Evolutionary conservation across 805 yeast genomes (phyloP).

Genomic region (Yamadazyma paraphyllophila): DNA sequence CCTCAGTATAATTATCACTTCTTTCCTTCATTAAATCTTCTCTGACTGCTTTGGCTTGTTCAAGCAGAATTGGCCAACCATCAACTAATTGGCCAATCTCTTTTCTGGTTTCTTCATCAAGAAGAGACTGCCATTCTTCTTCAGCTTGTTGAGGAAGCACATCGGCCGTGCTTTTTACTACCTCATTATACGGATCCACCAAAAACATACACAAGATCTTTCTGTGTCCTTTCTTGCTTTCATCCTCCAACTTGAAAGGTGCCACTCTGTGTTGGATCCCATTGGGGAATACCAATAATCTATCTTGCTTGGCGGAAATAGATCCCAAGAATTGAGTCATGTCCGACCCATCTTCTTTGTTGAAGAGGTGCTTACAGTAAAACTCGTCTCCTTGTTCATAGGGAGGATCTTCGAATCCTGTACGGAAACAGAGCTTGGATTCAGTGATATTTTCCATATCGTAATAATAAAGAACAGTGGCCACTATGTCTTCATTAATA

Average conservation of each 20-base stretch:
- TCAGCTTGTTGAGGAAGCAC: slow-evolving; percentile 39
- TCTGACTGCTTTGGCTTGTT: slow-evolving; percentile 26
- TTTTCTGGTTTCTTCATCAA: neutral
- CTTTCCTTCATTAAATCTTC: slow-evolving; percentile 33
- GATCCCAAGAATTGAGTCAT: slow-evolving; percentile 25
- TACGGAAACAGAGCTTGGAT: slow-evolving; percentile 30
- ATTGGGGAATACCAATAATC: slow-evolving; percentile 39
- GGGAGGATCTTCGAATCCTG: slow-evolving; percentile 26
- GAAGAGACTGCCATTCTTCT: neutral
- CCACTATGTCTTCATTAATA: slow-evolving; percentile 40
- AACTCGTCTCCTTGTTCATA: slow-evolving; percentile 34
- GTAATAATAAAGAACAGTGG: slow-evolving; percentile 40
- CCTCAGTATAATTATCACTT: slow-evolving; percentile 13
- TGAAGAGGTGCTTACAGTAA: slow-evolving; percentile 25
- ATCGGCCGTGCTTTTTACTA: slow-evolving; percentile 24
- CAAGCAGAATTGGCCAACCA: slow-evolving; percentile 18
- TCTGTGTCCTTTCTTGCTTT: slow-evolving; percentile 34
- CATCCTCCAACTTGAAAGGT: slow-evolving; percentile 35
- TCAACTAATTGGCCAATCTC: neutral
- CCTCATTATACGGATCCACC: slow-evolving; percentile 32
- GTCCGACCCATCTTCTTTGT: slow-evolving; percentile 27
- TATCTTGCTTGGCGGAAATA: slow-evolving; percentile 22
- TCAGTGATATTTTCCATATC: slow-evolving; percentile 39
- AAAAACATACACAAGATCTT: slow-evolving; percentile 40
- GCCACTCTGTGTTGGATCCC: slow-evolving; percentile 38